Evolutionary conservation across 352 stramenopile genomes (phyloP).

Genomic region (Phytophthora kernoviae): DNA sequence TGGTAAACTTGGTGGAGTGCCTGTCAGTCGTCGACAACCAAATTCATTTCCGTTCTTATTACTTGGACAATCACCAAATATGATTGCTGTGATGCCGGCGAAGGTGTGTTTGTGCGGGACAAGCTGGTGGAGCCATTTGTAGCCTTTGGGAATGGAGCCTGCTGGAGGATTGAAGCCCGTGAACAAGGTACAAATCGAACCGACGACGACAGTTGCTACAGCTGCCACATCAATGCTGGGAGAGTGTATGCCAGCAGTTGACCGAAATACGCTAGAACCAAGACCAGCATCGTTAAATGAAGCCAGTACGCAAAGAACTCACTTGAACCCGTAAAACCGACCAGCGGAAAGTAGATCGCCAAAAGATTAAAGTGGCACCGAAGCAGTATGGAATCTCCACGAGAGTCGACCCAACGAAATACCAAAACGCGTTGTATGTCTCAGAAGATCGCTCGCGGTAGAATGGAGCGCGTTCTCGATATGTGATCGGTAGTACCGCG

Average conservation of each 20-base stretch:
- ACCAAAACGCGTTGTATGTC: constrained; percentile 74
- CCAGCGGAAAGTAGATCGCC: constrained; percentile 46
- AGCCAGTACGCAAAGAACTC: constrained; percentile 48
- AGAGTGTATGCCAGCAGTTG: constrained; percentile 36
- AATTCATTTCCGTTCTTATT: constrained; percentile 4
- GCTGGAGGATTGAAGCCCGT: constrained; percentile 42
- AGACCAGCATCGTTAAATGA: constrained; percentile 33
- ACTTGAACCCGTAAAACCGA: constrained; percentile 34
- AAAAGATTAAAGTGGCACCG: constrained; percentile 47
- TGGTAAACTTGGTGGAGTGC: constrained; percentile 24
- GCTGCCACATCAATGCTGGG: constrained; percentile 22
- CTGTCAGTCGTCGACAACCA: constrained; percentile 22
- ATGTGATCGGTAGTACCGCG: constrained; percentile 60
- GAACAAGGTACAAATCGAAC: constrained; percentile 44
- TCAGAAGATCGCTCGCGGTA: constrained; percentile 55
- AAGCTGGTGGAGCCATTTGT: constrained; percentile 37
- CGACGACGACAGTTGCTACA: constrained; percentile 37
- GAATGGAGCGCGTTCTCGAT: constrained; percentile 78
- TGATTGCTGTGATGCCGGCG: constrained; percentile 28
- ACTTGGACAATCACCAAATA: constrained; percentile 29
- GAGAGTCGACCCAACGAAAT: constrained; percentile 67
- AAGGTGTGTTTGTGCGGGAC: constrained; percentile 32
- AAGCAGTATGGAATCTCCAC: constrained; percentile 80
- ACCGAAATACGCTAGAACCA: constrained; percentile 46
- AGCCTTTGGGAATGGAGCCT: constrained; percentile 25